Evolutionary conservation across 495 filamentous ascomycete species (phyloP), one percentile per base, ranked within the genome.

Genomic region (Peziza echinospora): DNA sequence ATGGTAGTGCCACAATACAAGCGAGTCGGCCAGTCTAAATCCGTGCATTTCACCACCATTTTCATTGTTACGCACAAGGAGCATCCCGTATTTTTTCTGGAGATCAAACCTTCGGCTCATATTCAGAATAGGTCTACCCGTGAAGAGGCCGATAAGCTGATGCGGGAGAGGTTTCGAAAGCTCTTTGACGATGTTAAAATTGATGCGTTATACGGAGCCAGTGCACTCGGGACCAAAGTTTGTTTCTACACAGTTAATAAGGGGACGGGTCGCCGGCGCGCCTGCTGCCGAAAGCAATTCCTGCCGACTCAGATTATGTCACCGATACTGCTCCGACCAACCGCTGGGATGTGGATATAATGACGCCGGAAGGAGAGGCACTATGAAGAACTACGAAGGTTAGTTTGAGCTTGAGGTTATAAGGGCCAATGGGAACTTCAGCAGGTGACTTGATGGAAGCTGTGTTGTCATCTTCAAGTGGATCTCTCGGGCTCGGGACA

Each of bases 31-130:
- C 13, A 47, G 3, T 26, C 28, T 19, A 37, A 7, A 40, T n/a
- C 48, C 11, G 34, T 47, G 13, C 19, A 47, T 25, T 50, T 50
- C 17, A 50, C 30, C 21, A 47, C 21, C 10, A 41, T 47, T 22
- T 44, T 44, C 21, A 1, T 44, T 21, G 26, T 34, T 34, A 34
- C 8, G 26, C 26, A 34, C 26, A 34, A 34, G 8, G 26, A 34
- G 26, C n/a, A 34, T n/a, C 21, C 48, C 13, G 22, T 41, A 5
- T 41, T 47, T 24, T 46, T 41, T 30, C 5, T 47, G 11, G 44
- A 41, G 23, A 26, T 50, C 5, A 46, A 25, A 10, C 21, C 28
- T 43, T 48, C 19, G 21, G 40, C 10, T 22, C 21, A 48, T 43
- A 21, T 48, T 24, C 11, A 44, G 40, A 8, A 17, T 5, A 21